Evolutionary conservation across 176 grass and related monocot species (phyloP).

Genomic region (Melocanna baccifera): DNA sequence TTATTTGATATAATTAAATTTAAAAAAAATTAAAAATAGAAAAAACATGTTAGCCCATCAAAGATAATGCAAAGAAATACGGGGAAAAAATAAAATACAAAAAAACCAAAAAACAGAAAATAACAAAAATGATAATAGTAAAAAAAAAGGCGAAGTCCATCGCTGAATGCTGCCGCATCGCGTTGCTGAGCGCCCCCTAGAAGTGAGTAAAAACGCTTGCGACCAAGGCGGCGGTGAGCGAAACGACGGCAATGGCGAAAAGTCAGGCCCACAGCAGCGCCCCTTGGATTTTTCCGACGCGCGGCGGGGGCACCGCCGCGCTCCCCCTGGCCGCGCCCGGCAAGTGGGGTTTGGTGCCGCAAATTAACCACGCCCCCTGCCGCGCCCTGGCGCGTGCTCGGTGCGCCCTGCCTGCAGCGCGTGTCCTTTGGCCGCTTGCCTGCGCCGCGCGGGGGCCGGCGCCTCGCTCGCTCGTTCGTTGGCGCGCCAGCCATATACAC

Average conservation of each 20-base stretch:
- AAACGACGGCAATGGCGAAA: neutral
- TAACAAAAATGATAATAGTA: too few relatives aligned
- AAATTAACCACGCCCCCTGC: neutral
- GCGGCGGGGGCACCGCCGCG: neutral
- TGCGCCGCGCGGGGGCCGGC: neutral
- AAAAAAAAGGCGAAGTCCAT: too few relatives aligned
- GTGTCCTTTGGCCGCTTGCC: neutral
- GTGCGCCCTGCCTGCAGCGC: neutral
- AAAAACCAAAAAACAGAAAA: too few relatives aligned
- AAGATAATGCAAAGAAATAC: too few relatives aligned
- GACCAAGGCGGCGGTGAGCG: neutral
- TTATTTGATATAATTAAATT: too few relatives aligned
- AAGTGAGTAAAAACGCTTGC: neutral
- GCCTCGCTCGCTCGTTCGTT: neutral
- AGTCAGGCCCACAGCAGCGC: neutral
- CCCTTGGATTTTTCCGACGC: conserved; percentile 10
- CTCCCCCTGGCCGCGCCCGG: neutral
- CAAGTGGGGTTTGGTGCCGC: neutral
- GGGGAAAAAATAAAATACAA: too few relatives aligned
- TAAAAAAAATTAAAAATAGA: too few relatives aligned
- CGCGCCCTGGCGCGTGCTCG: neutral
- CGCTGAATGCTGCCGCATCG: too few relatives aligned
- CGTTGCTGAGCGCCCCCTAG: too few relatives aligned
- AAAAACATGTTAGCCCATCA: too few relatives aligned
- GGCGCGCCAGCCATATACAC: neutral